Evolutionary conservation across 2,329 filamentous ascomycete species (phyloP), one percentile per base, ranked within the genome.

Genomic region (Dothideomycetes sp.): DNA sequence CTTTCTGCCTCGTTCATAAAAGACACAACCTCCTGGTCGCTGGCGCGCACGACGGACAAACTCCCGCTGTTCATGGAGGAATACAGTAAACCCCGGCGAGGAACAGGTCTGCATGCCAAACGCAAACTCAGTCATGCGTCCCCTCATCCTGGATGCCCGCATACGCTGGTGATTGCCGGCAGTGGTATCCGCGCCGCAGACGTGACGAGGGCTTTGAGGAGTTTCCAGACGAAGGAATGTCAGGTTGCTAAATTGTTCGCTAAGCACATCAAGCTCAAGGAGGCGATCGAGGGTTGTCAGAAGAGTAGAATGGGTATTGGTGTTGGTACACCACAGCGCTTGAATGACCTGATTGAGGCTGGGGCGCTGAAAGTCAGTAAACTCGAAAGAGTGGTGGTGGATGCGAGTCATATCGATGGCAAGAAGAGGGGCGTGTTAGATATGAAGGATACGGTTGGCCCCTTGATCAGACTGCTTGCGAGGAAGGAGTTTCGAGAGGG

Each of bases 201-300:
- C 54, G 64, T 95, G 34, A 79, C 83, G 19, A 83, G 84, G 52
- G 72, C 77, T 3, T 66, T 94, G 47, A 75, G 86, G 35, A 78
- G 79, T 48, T 89, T 91, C 51, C 84, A 88, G 56, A 79, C 72
- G 38, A 86, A 91, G 58, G 78, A 85, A 7, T 77, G 73, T 36
- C 73, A 76, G 34, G 79, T 98, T 2, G 83, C 84, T 2, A 98
- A 98, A 61, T 68, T 98, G 56, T 98, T 98, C 60, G 89, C 91
- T 22, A 98, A 98, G 61, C 91, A 98, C 60, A 94, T 98, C 68
- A 98, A 98, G 64, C 63, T 98, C 9, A 76, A 84, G 38, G 89
- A 96, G 52, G 84, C 88, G 24, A 77, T 88, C 38, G 71, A 81
- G 43, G 84, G 83, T 55, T 75, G 94, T 31, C 72, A 82, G 52